A percentile compares a stretch with the other conserved stretches of the same genome.
These are phyloP conservation scores for Hypoxylon trugodes DNA, from an alignment of 495 filamentous ascomycete genomes.

Conservation along the genomic window DNA sequence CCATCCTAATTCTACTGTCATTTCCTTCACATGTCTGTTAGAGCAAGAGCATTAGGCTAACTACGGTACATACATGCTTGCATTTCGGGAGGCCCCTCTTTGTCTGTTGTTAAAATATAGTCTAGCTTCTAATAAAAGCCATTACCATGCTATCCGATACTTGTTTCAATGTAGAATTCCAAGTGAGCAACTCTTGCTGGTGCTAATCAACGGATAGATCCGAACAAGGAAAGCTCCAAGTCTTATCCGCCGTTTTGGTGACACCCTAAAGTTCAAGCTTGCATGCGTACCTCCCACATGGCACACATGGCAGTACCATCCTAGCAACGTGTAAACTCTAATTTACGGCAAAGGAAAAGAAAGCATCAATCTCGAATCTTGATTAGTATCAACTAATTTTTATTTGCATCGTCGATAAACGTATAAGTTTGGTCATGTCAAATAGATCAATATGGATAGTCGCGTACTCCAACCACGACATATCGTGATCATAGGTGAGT, in stretches of 20 bases:
- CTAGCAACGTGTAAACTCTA: too few species aligned
- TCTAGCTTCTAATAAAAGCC: conserved; percentile 6
- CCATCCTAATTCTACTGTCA: conserved; percentile 5
- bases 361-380: conserved; percentile 1
- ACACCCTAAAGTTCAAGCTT: conserved; percentile 4
- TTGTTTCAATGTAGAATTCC: background rate
- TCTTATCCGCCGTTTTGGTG: conserved; percentile 9
- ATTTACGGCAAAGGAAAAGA: too few species aligned
- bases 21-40: conserved; percentile 12
- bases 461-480: conserved; percentile 57
- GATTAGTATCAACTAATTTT: too few species aligned
- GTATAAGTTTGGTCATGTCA: conserved; percentile 39
- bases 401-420: too few species aligned
- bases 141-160: background rate
- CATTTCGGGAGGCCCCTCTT: background rate
- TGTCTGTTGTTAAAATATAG: conserved; percentile 4
- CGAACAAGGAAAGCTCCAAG: conserved; percentile 7
- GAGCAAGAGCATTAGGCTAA: background rate
- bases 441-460: conserved; percentile 42
- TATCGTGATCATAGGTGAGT: conserved; percentile 74
- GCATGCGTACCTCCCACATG: background rate
- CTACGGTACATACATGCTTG: background rate
- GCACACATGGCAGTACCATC: conserved; percentile 14
- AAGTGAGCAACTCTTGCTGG: background rate
- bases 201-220: conserved; percentile 29